Evolutionary conservation across 768 basidiomycete species (phyloP).

Genomic region (Rhodosporidiobolus odoratus): DNA sequence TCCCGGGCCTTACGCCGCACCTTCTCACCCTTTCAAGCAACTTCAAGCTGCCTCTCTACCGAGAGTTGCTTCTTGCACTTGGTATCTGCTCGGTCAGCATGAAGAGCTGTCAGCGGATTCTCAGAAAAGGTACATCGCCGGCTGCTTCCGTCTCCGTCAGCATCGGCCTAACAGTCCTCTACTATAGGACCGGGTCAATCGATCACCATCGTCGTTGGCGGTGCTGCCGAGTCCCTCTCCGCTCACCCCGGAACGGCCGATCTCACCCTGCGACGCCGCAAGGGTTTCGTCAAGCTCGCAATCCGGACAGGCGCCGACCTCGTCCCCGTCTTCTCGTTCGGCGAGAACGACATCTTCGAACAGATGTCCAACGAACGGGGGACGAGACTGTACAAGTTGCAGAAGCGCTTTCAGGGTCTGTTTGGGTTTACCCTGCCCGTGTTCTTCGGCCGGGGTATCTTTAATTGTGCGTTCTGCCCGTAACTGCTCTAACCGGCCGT

Average conservation of each 20-base stretch:
- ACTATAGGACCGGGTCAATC: slow-evolving; percentile 53
- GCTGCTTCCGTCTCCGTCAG: no score
- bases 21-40: slow-evolving; percentile 80
- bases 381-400: slow-evolving; percentile 74
- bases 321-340: slow-evolving; percentile 96
- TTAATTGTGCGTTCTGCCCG: slow-evolving; percentile 75
- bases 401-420: slow-evolving; percentile 81
- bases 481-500: neutral
- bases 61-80: slow-evolving; percentile 65
- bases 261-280: slow-evolving; percentile 54
- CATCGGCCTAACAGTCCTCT: neutral
- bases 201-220: slow-evolving; percentile 93
- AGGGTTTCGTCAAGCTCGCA: slow-evolving; percentile 89
- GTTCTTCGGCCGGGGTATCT: slow-evolving; percentile 91
- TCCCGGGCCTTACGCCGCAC: slow-evolving; percentile 88
- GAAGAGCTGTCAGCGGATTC: slow-evolving; percentile 79
- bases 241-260: slow-evolving; percentile 96
- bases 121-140: slow-evolving; percentile 53
- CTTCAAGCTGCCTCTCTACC: slow-evolving; percentile 86
- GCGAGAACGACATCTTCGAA: slow-evolving; percentile 96
- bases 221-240: slow-evolving; percentile 87
- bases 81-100: slow-evolving; percentile 93
- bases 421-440: slow-evolving; percentile 95
- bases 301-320: slow-evolving; percentile 89
- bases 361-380: slow-evolving; percentile 95